Base-by-base conservation (phyloP, 768 basidiomycete species). In the Phlebiopsis flavidoalba region DNA sequence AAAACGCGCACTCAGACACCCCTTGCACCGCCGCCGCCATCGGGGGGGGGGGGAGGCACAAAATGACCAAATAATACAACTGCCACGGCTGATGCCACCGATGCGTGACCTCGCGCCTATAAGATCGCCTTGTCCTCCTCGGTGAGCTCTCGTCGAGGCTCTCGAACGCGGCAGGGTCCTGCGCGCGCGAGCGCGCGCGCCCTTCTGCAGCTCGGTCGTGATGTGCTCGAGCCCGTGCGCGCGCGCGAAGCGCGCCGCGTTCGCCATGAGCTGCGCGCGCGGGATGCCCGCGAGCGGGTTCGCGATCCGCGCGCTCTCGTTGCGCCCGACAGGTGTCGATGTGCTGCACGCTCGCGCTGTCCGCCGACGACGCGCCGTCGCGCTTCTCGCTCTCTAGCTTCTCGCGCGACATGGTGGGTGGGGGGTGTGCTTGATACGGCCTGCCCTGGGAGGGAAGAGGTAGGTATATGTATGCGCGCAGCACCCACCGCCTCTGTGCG, bases 11-110 rank as follows among this genome's bases (percentile, higher is more conserved):
- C 26, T 31, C 56, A n/a, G n/a, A n/a, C n/a, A 76, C 75, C 43
- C 77, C 89, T n/a, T 93, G 90, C n/a, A 91, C 89, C 50, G 87
- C 88, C 5, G 91, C 91, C 0, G 88, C 88, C 50, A 93, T 71
- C 14, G 87, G 88, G n/a, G n/a, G n/a, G n/a, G n/a, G n/a, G n/a
- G n/a, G n/a, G n/a, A n/a, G n/a, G 64, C 88, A 85, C 53, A 85
- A 71, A 49, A 83, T 65, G 21, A 83, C 81, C 43, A 83, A 74
- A 49, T 77, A 77, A 66, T 82, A 84, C n/a, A 84, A 72, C 49
- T 60, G 73, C 19, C 54, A 58, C 0, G 83, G 84, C 57, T 83
- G 83, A 45, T 64, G 70, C 83, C 83, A 84, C 56, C 65, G 76
- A 69, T 80, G 74, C 1, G 73, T 77, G 19, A 73, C 64, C 66